Percentiles rank a stretch among this genome's conserved stretches.
These are phyloP conservation scores for Talaromyces sp. DNA, from an alignment of 2,329 filamentous ascomycete genomes.

Conservation along the genomic window DNA sequence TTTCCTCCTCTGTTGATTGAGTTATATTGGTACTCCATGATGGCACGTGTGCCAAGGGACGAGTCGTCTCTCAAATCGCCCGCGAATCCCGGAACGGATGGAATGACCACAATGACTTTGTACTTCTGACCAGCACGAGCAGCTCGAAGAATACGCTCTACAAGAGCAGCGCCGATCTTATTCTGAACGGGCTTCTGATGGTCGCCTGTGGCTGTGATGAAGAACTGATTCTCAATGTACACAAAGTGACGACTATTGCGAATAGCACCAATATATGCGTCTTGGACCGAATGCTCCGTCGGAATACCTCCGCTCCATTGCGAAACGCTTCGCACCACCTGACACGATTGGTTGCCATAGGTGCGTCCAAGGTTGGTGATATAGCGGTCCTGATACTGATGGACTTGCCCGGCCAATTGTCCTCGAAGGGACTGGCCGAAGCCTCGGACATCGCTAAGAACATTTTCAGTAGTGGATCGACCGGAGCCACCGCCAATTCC, in stretches of 20 bases:
- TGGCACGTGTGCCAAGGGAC: slow-evolving; percentile 80
- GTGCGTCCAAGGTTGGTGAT: slow-evolving; percentile 19
- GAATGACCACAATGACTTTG: slow-evolving; percentile 83
- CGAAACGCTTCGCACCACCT: slow-evolving; percentile 70
- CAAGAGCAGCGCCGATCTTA: slow-evolving; percentile 84
- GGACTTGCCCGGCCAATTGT: slow-evolving; percentile 33
- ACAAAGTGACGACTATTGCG: slow-evolving; percentile 84
- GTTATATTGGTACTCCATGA: slow-evolving; percentile 99
- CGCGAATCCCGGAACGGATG: slow-evolving; percentile 87
- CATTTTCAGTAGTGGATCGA: slow-evolving; percentile 31
- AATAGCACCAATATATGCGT: slow-evolving; percentile 82
- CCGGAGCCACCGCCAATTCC: slow-evolving; percentile 21
- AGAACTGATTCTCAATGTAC: slow-evolving; percentile 99
- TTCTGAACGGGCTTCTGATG: slow-evolving; percentile 84
- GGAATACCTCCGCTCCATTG: slow-evolving; percentile 96
- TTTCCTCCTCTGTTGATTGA: slow-evolving; percentile 89
- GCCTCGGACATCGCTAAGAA: slow-evolving; percentile 37
- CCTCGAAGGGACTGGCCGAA: slow-evolving; percentile 37
- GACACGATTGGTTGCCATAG: slow-evolving; percentile 37
- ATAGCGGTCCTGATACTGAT: slow-evolving; percentile 42
- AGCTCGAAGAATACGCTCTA: slow-evolving; percentile 80
- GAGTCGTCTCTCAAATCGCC: slow-evolving; percentile 82
- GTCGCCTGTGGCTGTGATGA: slow-evolving; percentile 89
- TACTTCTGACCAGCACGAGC: slow-evolving; percentile 82
- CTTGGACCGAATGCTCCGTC: slow-evolving; percentile 75